A percentile compares a stretch with the other conserved stretches of the same genome.
Conservation (phyloP, 345 rosid genomes). For the Rhodamnia argentea region DNA sequence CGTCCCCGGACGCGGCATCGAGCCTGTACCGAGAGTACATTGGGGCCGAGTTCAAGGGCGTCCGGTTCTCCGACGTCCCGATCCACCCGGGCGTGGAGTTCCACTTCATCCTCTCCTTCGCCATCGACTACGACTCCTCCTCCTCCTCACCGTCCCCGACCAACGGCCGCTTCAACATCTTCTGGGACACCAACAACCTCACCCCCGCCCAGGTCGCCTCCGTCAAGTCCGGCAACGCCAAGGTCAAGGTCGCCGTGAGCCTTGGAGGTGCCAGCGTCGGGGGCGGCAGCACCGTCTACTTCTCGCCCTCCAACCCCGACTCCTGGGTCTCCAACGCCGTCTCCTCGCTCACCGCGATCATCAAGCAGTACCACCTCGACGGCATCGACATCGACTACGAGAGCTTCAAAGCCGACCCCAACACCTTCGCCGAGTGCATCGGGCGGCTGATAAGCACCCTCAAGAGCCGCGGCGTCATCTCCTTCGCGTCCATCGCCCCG, state of each 20-base stretch:
- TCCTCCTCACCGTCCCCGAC: slow-evolving; percentile 18
- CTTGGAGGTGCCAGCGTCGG: slow-evolving; percentile 16
- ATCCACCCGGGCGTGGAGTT: slow-evolving; percentile 9
- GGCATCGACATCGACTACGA: slow-evolving; percentile 26
- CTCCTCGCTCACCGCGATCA: slow-evolving; percentile 13
- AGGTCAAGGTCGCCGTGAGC: slow-evolving; percentile 22
- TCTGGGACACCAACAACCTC: slow-evolving; percentile 28
- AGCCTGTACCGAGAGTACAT: slow-evolving; percentile 19
- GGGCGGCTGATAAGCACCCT: slow-evolving; percentile 13
- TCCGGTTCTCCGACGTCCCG: slow-evolving; percentile 18
- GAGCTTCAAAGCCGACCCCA: slow-evolving; percentile 15
- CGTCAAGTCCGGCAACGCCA: slow-evolving; percentile 9
- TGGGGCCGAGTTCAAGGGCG: slow-evolving; percentile 18
- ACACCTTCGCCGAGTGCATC: slow-evolving; percentile 17
- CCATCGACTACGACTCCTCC: slow-evolving; percentile 20
- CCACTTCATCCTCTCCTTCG: slow-evolving; percentile 28
- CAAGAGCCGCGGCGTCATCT: slow-evolving; percentile 4
- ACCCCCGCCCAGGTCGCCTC: slow-evolving; percentile 13
- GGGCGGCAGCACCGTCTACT: not conserved
- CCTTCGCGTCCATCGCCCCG: slow-evolving; percentile 12
- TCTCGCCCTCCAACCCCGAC: slow-evolving; percentile 2
- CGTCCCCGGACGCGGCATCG: not conserved
- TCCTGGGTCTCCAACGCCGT: slow-evolving; percentile 24
- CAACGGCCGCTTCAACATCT: slow-evolving; percentile 19
- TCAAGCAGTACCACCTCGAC: slow-evolving; percentile 13